Percentiles rank a stretch among this genome's conserved stretches.
phyloP scores from a whole-genome alignment of 495 filamentous ascomycete species.

The Talaromyces adpressus region DNA sequence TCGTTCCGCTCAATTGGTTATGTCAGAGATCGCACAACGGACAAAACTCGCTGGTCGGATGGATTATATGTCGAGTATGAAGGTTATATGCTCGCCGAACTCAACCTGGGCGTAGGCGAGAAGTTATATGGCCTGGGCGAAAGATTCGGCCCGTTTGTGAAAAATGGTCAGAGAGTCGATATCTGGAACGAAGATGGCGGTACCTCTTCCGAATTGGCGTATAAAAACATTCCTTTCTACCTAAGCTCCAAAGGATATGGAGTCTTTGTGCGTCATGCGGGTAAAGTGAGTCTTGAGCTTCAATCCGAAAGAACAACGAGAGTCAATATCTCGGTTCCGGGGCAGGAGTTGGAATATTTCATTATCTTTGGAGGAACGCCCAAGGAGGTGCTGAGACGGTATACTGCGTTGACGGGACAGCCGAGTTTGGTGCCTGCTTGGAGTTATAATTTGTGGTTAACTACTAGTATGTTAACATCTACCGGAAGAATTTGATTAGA shows the following conservation, averaged over 20 bases:
- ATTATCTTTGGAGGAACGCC: slow-evolving; percentile 61
- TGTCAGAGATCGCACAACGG: slow-evolving; percentile 43
- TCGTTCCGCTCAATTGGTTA: slow-evolving; percentile 53
- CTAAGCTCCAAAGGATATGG: slow-evolving; percentile 62
- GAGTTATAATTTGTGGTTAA: slow-evolving; percentile 68
- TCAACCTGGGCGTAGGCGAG: slow-evolving; percentile 59
- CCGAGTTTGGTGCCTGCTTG: slow-evolving; percentile 56
- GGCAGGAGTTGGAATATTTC: slow-evolving; percentile 53
- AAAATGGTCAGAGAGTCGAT: slow-evolving; percentile 59
- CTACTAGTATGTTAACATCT: slow-evolving; percentile 31
- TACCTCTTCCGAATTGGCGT: slow-evolving; percentile 62
- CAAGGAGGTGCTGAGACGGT: slow-evolving; percentile 58
- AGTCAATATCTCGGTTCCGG: slow-evolving; percentile 55
- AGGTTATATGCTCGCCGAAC: slow-evolving; percentile 56
- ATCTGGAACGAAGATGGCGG: slow-evolving; percentile 71
- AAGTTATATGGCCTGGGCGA: slow-evolving; percentile 64
- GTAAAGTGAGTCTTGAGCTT: slow-evolving; percentile 56
- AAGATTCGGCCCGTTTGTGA: slow-evolving; percentile 63
- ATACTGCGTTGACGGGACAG: slow-evolving; percentile 54
- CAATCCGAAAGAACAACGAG: slow-evolving; percentile 60
- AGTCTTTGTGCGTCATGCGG: slow-evolving; percentile 59
- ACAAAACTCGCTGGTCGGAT: slow-evolving; percentile 42
- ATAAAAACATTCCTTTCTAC: slow-evolving; percentile 70
- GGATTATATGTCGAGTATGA: slow-evolving; percentile 46
- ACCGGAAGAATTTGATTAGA: background rate